Conservation (phyloP, 768 basidiomycete species). For the Mycena rebaudengoi region DNA sequence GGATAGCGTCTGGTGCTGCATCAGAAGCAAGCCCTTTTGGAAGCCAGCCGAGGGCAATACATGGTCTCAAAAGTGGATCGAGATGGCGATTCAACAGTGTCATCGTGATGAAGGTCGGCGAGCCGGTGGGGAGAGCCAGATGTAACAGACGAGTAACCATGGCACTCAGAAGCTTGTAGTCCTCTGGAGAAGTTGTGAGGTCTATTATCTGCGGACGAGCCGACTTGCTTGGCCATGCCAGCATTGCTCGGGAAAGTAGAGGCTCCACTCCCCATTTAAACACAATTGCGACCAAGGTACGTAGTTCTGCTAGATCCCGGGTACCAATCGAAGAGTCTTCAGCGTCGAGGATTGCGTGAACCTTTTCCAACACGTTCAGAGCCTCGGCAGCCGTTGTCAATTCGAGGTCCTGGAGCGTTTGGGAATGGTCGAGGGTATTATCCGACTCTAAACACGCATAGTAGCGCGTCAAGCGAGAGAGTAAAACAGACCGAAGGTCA, state of each 20-base stretch:
- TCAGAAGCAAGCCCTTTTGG: slow-evolving; percentile 58
- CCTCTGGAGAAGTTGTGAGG: slow-evolving; percentile 48
- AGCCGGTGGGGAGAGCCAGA: slow-evolving; percentile 64
- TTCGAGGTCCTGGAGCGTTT: slow-evolving; percentile 53
- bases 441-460: slow-evolving; percentile 38
- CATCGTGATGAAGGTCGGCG: slow-evolving; percentile 69
- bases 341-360: slow-evolving; percentile 54
- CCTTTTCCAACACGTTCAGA: slow-evolving; percentile 54
- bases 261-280: slow-evolving; percentile 79
- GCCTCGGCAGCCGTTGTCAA: slow-evolving; percentile 65
- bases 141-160: slow-evolving; percentile 53
- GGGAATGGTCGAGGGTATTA: slow-evolving; percentile 18
- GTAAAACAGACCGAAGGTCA: slow-evolving; percentile 48
- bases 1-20: slow-evolving; percentile 51
- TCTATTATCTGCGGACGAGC: slow-evolving; percentile 47
- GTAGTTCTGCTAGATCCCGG: slow-evolving; percentile 68
- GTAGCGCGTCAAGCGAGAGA: slow-evolving; percentile 49
- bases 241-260: slow-evolving; percentile 53
- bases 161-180: slow-evolving; percentile 53
- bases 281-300: slow-evolving; percentile 69
- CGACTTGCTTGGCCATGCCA: slow-evolving; percentile 47
- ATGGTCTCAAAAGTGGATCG: slow-evolving; percentile 64
- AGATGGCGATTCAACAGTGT: slow-evolving; percentile 64
- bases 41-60: slow-evolving; percentile 77
- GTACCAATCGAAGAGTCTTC: slow-evolving; percentile 58